Evolutionary conservation across 2,329 filamentous ascomycete species (phyloP), one percentile per base, ranked within the genome.

Genomic region (Metarhizium sp.): DNA sequence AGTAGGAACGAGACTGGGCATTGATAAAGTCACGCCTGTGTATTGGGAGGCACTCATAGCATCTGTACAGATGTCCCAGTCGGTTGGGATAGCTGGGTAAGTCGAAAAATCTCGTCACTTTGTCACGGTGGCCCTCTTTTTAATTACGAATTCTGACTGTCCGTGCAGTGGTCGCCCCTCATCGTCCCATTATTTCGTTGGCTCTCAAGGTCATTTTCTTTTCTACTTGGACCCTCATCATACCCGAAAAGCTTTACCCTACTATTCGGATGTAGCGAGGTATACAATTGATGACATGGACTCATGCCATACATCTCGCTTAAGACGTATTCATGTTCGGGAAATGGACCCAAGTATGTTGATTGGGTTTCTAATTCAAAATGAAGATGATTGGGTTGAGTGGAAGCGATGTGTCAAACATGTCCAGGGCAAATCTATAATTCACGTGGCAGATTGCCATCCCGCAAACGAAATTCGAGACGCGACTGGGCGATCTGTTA

Each of bases 321-420:
- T 99, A 18, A 84, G 92, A 42, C 82, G 88, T 55, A 78, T 99
- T 34, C 86, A 94, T 62, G 80, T 99, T 51, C 84, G 85, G 57
- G 92, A 97, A 66, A 94, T 99, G 89, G 94, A 99, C 64, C 94
- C 94, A 0, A 96, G 91, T 66, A 99, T 99, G 94, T 75, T 99
- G 46, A 89, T 99, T 60, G 92, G 90, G 4, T 97, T 97, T 65
- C 73, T 99, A 40, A 91, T 99, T 59, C 81, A 79, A 45, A 83
- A 88, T 56, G 85, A 92, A 62, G 79, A 85, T 47, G 94, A 99
- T 61, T 97, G 92, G 87, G 73, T 79, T 43, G 80, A 83, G 53
- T 97, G 92, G 92, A 87, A 89, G 65, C 76, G 81, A 57, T 80
- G 83, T n/a, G 79, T 95, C 2, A 83, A 83, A 61, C 82, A 87